phyloP scores from a whole-genome alignment of 257 asterid genomes.

The Ehretia macrophylla region DNA sequence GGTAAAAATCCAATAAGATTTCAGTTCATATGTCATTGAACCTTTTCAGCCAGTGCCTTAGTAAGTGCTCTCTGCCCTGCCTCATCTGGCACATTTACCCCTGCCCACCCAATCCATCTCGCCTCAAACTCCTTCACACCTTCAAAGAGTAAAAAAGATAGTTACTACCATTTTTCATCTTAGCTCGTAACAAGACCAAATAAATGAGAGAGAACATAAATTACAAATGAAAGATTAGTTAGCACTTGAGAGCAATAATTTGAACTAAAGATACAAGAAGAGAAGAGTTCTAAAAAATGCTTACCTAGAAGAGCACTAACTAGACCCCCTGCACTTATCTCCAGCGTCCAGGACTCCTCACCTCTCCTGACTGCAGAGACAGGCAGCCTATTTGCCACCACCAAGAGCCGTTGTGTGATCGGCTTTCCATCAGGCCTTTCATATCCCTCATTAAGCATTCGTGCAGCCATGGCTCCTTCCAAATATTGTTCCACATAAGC shows the following conservation, averaged over 20 bases:
- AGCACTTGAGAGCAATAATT: too few relatives aligned
- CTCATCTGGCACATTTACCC: slow-evolving; percentile 89
- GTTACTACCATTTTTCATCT: background rate
- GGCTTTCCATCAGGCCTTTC: slow-evolving; percentile 44
- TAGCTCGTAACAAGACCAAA: background rate
- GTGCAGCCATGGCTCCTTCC: slow-evolving; percentile 35
- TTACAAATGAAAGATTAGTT: slow-evolving; percentile 9
- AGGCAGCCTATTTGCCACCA: slow-evolving; percentile 87
- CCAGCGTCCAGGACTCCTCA: slow-evolving; percentile 76
- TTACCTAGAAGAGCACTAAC: slow-evolving; percentile 86
- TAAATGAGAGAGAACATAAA: background rate
- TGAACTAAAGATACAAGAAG: background rate
- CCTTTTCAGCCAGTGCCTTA: slow-evolving; percentile 84
- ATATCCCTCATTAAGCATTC: slow-evolving; percentile 20
- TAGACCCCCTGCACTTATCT: slow-evolving; percentile 80
- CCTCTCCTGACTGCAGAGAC: slow-evolving; percentile 76
- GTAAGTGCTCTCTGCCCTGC: slow-evolving; percentile 80
- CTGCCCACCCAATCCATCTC: slow-evolving; percentile 98
- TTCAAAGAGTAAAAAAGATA: slow-evolving; percentile 26
- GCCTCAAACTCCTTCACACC: slow-evolving; percentile 89
- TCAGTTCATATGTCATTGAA: slow-evolving; percentile 11
- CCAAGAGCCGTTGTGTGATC: slow-evolving; percentile 60
- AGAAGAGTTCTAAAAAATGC: slow-evolving; percentile 4
- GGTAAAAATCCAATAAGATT: background rate
- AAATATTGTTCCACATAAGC: slow-evolving; percentile 36